A percentile compares a stretch with the other conserved stretches of the same genome.
These are phyloP conservation scores for Scleroderma bovista DNA, from an alignment of 768 basidiomycete species.

Conservation along the genomic window DNA sequence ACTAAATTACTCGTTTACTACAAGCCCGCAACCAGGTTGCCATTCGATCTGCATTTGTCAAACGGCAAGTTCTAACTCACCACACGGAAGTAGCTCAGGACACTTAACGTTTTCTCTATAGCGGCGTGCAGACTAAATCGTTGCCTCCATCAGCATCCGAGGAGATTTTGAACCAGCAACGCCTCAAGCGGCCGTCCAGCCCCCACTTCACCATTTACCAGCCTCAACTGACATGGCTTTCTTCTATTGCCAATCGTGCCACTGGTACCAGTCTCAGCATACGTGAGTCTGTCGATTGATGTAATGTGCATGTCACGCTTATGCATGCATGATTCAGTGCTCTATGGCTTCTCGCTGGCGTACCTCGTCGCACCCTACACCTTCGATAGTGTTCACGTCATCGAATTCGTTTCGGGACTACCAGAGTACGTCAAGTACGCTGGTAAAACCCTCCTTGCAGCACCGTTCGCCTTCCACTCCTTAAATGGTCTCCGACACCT, in stretches of 20 bases:
- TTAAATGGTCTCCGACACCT: slow-evolving; percentile 90
- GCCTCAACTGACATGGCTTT: slow-evolving; percentile 86
- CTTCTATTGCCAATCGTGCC: slow-evolving; percentile 82
- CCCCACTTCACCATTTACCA: slow-evolving; percentile 98
- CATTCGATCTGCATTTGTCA: slow-evolving; percentile 26
- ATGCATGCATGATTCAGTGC: slow-evolving; percentile 40
- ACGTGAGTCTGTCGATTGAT: slow-evolving; percentile 44
- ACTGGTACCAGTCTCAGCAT: slow-evolving; percentile 78
- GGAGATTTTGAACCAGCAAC: slow-evolving; percentile 81
- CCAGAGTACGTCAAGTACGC: slow-evolving; percentile 74
- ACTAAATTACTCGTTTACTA: neutral
- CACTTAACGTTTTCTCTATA: slow-evolving; percentile 17
- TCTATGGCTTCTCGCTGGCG: slow-evolving; percentile 83
- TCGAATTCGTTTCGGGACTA: slow-evolving; percentile 64
- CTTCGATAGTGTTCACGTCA: slow-evolving; percentile 73
- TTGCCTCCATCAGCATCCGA: slow-evolving; percentile 51
- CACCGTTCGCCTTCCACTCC: slow-evolving; percentile 87
- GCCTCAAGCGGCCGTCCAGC: slow-evolving; percentile 80
- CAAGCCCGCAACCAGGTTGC: slow-evolving; percentile 40
- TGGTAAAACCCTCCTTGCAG: slow-evolving; percentile 74
- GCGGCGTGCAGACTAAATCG: slow-evolving; percentile 60
- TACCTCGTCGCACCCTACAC: slow-evolving; percentile 80
- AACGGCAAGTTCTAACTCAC: slow-evolving; percentile 34
- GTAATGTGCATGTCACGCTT: neutral
- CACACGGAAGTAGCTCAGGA: neutral